A percentile compares a stretch with the other conserved stretches of the same genome.
These are phyloP conservation scores for Nakaseomyces kungkrabaensis DNA, from an alignment of 1,139 yeast genomes.

Conservation along the genomic window DNA sequence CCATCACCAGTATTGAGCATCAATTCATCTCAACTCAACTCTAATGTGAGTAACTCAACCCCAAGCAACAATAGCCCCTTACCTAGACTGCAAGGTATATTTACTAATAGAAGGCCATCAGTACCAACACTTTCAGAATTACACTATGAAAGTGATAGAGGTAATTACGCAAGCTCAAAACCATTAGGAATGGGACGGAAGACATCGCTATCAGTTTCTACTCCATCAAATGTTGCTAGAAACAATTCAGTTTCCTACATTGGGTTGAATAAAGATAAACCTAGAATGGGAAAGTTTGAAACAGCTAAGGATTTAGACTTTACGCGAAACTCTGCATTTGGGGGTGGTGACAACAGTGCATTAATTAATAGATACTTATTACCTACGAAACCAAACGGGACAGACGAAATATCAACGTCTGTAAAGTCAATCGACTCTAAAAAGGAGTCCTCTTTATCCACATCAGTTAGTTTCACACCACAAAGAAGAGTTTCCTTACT, in stretches of 20 bases:
- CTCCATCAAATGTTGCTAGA: not conserved
- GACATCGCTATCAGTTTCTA: not conserved
- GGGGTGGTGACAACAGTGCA: constrained; percentile 4
- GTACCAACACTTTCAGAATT: constrained; percentile 5
- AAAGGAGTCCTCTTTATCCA: not conserved
- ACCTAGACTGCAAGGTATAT: constrained; percentile 16
- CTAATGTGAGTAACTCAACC: constrained; percentile 4
- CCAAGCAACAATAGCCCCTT: constrained; percentile 8
- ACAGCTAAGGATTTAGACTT: not conserved
- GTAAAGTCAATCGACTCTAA: not conserved
- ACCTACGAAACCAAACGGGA: not conserved
- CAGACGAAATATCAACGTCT: not conserved
- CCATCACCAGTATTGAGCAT: constrained; percentile 23
- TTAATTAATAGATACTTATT: constrained; percentile 3
- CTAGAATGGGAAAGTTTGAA: constrained; percentile 1
- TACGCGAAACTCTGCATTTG: not conserved
- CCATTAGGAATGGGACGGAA: not conserved
- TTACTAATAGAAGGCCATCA: constrained; percentile 5
- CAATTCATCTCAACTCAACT: constrained; percentile 17
- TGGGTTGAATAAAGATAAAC: not conserved
- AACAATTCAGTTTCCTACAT: not conserved
- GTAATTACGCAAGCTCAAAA: not conserved
- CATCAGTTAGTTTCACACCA: not conserved
- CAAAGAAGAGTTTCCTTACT: constrained; percentile 13
- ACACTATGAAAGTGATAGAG: not conserved